phyloP scores from a whole-genome alignment of 257 asterid genomes.

The Rauvolfia tetraphylla region DNA sequence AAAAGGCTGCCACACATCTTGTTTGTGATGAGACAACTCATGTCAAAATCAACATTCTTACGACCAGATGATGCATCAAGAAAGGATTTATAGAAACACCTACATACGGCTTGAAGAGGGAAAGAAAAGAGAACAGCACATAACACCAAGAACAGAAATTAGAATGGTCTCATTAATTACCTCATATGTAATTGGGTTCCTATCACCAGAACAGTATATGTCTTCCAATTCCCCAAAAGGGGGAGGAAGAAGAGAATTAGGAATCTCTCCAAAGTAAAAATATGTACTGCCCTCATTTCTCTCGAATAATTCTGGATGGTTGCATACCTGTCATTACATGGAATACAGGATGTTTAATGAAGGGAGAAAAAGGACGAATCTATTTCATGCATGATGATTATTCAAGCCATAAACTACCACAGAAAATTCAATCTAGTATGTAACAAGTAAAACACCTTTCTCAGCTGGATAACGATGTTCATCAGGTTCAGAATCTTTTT shows the following conservation, averaged over 20 bases:
- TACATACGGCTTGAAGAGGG: background rate
- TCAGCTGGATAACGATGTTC: slow-evolving; percentile 97
- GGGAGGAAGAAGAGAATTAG: slow-evolving; percentile 79
- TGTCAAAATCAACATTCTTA: background rate
- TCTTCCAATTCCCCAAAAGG: slow-evolving; percentile 92
- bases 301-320: slow-evolving; percentile 98
- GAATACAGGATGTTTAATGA: background rate
- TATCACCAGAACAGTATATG: slow-evolving; percentile 65
- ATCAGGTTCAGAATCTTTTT: slow-evolving; percentile 85
- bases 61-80: background rate
- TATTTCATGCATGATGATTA: background rate
- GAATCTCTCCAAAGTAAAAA: slow-evolving; percentile 80
- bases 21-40: background rate
- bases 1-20: background rate
- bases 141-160: background rate
- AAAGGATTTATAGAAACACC: background rate
- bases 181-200: slow-evolving; percentile 81
- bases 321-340: slow-evolving; percentile 68
- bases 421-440: background rate
- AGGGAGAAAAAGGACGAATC: background rate
- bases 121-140: background rate
- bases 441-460: slow-evolving; percentile 57
- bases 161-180: slow-evolving; percentile 34
- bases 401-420: background rate
- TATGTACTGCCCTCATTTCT: slow-evolving; percentile 95